Base-by-base conservation (phyloP, 2,329 filamentous ascomycete genomes). In the Claviceps digitariae region DNA sequence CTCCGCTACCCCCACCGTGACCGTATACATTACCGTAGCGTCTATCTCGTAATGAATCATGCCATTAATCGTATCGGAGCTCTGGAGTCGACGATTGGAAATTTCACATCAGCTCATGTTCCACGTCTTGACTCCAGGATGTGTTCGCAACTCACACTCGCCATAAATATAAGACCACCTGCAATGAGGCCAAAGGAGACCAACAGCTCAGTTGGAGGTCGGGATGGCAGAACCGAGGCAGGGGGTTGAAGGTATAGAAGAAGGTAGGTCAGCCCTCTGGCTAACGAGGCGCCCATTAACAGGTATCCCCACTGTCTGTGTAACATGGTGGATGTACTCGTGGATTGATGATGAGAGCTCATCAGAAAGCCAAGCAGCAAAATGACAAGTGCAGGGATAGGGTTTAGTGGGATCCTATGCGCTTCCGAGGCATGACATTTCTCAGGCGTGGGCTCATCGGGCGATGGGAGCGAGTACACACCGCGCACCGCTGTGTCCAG, bases 261-360 rank as follows among this genome's bases (percentile, higher is more conserved):
- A 5, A 93, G 68, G 66, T 96, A 97, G 7, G 90, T 95, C 53
- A 87, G 71, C 1, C 76, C 82, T 48, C 91, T 82, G 25, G 89
- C 83, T 54, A 94, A 75, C 0, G 90, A 84, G 52, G 89, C 90
- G 27, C 84, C 89, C 48, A 87, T 78, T 52, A 97, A 77, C 59
- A 97, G 77, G 62, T 82, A 83, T 27, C 91, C 91, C 91, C 91
- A 97, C 68, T 96, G 90, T 64, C 84, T 84, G 71, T 97, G 91
- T 49, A 97, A 79, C 87, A 93, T 95, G 59, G 83, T 87, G 10
- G 89, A 91, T 48, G 90, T 77, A 84, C 89, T 88, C 55, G 82
- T 87, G 29, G 74, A 67, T 66, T 95, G 90, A 55, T 91, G 87
- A 68, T 97, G 91, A 27, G 87, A 89, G 63, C 86, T 86, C 91